A percentile compares a stretch with the other conserved stretches of the same genome.
phyloP scores from a whole-genome alignment of 495 filamentous ascomycete species.

The Penicillium paxilli region DNA sequence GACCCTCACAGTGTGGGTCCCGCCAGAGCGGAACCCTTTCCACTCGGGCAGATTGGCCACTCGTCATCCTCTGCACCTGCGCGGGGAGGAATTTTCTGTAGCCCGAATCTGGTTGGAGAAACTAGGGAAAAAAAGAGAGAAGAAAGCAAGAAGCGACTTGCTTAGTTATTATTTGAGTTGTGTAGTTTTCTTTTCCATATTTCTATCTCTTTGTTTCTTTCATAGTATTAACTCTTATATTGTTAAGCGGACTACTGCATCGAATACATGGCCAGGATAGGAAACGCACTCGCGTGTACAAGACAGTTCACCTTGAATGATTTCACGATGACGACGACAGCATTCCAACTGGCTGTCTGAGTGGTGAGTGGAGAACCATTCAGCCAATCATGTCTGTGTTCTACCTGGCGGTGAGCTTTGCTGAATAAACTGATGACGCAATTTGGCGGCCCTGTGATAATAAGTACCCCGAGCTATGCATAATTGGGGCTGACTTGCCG shows the following conservation, averaged over 20 bases:
- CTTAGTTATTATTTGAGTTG: too few relatives aligned
- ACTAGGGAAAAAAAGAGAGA: too few relatives aligned
- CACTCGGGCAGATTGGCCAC: slow-evolving; percentile 5
- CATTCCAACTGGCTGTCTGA: slow-evolving; percentile 2
- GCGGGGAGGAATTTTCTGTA: neutral
- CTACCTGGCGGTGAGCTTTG: neutral
- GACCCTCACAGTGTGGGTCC: slow-evolving; percentile 14
- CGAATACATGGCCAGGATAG: too few relatives aligned
- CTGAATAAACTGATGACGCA: neutral
- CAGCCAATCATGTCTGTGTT: neutral
- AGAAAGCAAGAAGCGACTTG: too few relatives aligned
- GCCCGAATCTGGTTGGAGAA: too few relatives aligned
- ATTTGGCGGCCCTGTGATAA: neutral
- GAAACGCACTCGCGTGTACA: neutral
- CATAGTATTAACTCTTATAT: too few relatives aligned
- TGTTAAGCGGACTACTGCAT: too few relatives aligned
- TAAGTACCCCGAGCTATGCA: neutral
- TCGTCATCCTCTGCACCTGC: neutral
- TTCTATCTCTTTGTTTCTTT: too few relatives aligned
- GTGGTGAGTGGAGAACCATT: neutral
- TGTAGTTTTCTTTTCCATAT: too few relatives aligned
- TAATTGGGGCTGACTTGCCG: neutral
- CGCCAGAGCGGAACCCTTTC: slow-evolving; percentile 5
- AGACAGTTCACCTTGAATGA: slow-evolving; percentile 5
- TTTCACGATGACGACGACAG: slow-evolving; percentile 29